Evolutionary conservation across 2,329 filamentous ascomycete species (phyloP), one percentile per base, ranked within the genome.

Genomic region (Calycina herbarum): DNA sequence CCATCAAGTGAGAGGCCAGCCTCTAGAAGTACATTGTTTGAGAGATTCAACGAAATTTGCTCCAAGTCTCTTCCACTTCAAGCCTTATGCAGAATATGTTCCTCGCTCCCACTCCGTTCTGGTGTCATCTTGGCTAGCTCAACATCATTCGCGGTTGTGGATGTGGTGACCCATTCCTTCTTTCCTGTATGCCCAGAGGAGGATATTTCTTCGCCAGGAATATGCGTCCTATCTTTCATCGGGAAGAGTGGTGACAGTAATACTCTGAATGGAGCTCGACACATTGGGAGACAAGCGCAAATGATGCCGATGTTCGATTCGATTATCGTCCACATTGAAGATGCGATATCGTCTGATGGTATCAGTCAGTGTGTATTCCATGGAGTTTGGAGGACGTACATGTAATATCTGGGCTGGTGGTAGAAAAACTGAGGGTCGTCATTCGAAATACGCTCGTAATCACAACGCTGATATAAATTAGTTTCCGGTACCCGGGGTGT

Each of bases 281-380:
- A 73, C 71, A 78, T 77, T 10, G 78, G 78, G 6, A 79, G 73
- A 62, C 77, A 79, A 17, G 78, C 76, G 63, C 77, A 78, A 38
- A 77, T 76, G n/a, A 79, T 75, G 15, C 71, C 77, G 15, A 73
- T 69, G 59, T 76, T 76, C 31, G 73, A 72, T 71, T 79, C 78
- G 38, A 79, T 69, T 10, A 76, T 73, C 24, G 76, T 78, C 77
- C 78, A 79, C 24, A 75, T 72, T 6, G 76, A 76, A 20, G 76
- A 24, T 68, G 60, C 63, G 45, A 61, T 58, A 10, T 66, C 31
- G 3, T 60, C 59, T 68, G 20, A 13, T 56, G 5, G 13, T 48
- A 40, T 27, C 10, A 17, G 1, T 54, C 24, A 62, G 35, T 31
- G 4, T 3, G 20, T 33, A 4, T 61, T 27, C 35, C 17, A 11